phyloP scores from a whole-genome alignment of 768 basidiomycete genomes.

The Mycena rosella region DNA sequence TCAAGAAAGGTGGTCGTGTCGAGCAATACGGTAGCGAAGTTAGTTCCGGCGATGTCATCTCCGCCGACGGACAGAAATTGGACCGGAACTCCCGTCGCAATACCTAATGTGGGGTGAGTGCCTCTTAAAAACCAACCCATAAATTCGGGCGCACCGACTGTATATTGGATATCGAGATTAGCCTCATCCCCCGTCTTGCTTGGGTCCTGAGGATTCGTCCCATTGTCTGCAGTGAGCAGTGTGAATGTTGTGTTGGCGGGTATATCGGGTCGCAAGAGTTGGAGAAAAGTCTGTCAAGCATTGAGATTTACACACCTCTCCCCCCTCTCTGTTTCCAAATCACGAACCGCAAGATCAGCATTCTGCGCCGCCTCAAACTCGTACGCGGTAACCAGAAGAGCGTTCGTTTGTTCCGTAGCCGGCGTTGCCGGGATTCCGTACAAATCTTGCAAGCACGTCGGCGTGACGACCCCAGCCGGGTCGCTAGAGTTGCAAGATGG shows the following conservation, averaged over 20 bases:
- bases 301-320: too few species aligned
- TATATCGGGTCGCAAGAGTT: neutral
- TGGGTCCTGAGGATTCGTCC: neutral
- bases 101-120: too few species aligned
- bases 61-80: too few species aligned
- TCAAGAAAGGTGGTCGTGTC: neutral
- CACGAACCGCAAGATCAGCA: neutral
- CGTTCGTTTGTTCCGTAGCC: neutral
- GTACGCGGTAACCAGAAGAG: neutral
- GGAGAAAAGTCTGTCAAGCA: neutral
- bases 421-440: neutral
- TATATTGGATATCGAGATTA: neutral
- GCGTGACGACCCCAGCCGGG: neutral
- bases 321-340: too few species aligned
- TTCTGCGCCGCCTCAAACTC: neutral
- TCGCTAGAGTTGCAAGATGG: neutral
- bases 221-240: neutral
- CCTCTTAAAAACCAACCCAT: too few species aligned
- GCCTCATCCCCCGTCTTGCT: neutral
- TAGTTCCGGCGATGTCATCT: too few species aligned
- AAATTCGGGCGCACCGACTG: neutral
- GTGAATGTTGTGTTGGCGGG: neutral
- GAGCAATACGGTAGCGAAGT: neutral
- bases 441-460: neutral
- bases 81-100: neutral